Percentiles rank a stretch among this genome's conserved stretches.
These are phyloP conservation scores for Cicer judaicum DNA, from an alignment of 306 rosid species.

Conservation along the genomic window DNA sequence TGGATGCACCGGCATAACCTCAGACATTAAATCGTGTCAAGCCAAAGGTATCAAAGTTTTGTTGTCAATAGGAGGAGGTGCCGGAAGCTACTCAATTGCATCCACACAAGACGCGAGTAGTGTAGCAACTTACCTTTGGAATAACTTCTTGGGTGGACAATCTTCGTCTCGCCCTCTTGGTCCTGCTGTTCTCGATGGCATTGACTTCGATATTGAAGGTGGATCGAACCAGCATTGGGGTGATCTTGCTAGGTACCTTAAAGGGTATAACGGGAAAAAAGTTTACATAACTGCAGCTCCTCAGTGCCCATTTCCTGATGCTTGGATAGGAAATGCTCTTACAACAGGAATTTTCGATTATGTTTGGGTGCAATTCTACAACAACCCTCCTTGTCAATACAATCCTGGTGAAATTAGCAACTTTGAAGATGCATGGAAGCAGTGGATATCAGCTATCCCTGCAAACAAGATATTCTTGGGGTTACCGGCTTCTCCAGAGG, in stretches of 20 bases:
- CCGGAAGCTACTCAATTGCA: conserved; percentile 47
- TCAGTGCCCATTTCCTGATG: conserved; percentile 54
- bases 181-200: conserved; percentile 50
- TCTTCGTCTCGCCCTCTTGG: conserved; percentile 55
- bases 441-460: conserved; percentile 39
- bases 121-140: conserved; percentile 54
- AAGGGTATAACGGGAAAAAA: conserved; percentile 21
- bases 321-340: conserved; percentile 48
- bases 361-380: conserved; percentile 50
- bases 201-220: conserved; percentile 43
- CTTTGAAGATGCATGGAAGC: conserved; percentile 47
- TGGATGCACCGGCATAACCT: conserved; percentile 46
- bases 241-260: conserved; percentile 21
- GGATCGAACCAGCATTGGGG: conserved; percentile 26
- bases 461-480: conserved; percentile 52
- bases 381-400: conserved; percentile 43
- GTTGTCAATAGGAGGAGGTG: conserved; percentile 55
- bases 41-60: conserved; percentile 54
- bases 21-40: conserved; percentile 53
- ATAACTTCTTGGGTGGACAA: conserved; percentile 55
- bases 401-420: conserved; percentile 24
- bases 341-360: conserved; percentile 41
- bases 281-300: conserved; percentile 52
- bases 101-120: conserved; percentile 43
- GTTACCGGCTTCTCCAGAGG: conserved; percentile 47